A percentile compares a stretch with the other conserved stretches of the same genome.
These are phyloP conservation scores for Verticillium tricorpus DNA, from an alignment of 2,329 filamentous ascomycete genomes.

Conservation along the genomic window DNA sequence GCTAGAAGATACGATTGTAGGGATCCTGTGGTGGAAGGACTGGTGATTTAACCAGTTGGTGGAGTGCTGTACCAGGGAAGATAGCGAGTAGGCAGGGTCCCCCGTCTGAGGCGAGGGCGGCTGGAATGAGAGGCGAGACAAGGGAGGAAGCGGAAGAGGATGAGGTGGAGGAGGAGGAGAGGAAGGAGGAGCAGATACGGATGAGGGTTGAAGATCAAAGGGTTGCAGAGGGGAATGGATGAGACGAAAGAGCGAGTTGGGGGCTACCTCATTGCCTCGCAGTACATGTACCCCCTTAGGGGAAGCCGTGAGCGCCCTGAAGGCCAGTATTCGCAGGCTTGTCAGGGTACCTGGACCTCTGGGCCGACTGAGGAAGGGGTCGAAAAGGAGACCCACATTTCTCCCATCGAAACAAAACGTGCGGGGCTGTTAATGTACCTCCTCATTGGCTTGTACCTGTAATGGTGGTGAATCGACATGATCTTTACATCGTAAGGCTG, in stretches of 20 bases:
- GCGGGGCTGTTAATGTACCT: not conserved
- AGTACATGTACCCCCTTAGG: not conserved
- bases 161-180: not conserved
- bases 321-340: too few species aligned
- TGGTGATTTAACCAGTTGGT: not conserved
- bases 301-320: too few species aligned
- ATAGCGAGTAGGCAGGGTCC: not conserved
- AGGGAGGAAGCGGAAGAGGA: not conserved
- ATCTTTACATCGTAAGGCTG: not conserved
- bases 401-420: not conserved
- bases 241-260: not conserved
- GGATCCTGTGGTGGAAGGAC: not conserved
- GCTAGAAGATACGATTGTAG: not conserved
- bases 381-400: not conserved
- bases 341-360: not conserved
- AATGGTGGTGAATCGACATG: not conserved
- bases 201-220: not conserved
- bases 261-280: not conserved
- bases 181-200: not conserved
- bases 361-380: not conserved
- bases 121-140: not conserved
- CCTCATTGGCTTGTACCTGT: not conserved
- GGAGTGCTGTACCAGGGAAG: not conserved
- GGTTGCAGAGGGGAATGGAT: not conserved
- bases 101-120: not conserved